Conservation (phyloP, 2,329 filamentous ascomycete genomes). For the Pseudogymnoascus sp. region DNA sequence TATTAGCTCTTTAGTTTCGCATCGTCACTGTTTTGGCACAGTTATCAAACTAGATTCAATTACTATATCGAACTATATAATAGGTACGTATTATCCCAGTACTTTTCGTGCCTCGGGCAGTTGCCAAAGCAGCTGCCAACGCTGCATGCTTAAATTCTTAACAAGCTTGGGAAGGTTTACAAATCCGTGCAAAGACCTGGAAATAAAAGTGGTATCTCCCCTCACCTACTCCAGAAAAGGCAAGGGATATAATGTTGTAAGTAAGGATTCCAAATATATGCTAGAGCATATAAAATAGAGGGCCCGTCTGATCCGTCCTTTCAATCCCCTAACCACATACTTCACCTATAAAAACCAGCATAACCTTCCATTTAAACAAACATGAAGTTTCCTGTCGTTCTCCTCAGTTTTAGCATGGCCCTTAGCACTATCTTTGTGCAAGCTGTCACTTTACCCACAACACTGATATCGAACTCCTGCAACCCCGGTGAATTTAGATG, state of each 20-base stretch:
- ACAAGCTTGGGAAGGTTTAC: neutral
- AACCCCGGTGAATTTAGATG: neutral
- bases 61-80: neutral
- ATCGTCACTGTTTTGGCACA: neutral
- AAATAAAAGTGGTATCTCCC: neutral
- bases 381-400: neutral
- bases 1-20: neutral
- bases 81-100: neutral
- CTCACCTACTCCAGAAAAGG: neutral
- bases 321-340: neutral
- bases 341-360: neutral
- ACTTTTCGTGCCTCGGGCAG: neutral
- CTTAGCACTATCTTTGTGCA: no score
- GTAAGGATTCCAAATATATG: neutral
- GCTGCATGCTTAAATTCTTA: neutral
- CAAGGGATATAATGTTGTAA: neutral
- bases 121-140: neutral
- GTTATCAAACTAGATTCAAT: neutral
- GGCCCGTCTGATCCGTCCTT: neutral
- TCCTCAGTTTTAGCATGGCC: neutral
- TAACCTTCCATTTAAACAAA: neutral
- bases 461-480: neutral
- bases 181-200: neutral
- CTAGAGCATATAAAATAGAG: neutral
- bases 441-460: neutral